A percentile compares a stretch with the other conserved stretches of the same genome.
Conservation (phyloP, 2,329 filamentous ascomycete species). For the Phialocephala subalpina region DNA sequence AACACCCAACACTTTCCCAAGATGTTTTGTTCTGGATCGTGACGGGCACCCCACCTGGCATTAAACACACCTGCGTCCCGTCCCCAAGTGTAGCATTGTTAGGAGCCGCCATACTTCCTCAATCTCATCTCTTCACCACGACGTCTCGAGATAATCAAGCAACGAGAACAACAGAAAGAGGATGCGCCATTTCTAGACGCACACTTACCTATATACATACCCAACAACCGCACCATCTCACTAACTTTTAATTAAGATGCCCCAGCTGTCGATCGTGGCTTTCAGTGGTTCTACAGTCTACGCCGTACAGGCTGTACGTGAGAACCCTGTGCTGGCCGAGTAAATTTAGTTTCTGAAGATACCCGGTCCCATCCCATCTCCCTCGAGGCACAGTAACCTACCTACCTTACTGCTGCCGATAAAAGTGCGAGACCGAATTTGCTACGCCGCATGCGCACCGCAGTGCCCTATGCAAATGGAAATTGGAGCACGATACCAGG, state of each 20-base stretch:
- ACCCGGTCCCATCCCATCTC: neutral
- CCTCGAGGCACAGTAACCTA: neutral
- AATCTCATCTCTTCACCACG: neutral
- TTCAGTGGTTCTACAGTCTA: neutral
- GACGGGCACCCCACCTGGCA: conserved; percentile 16
- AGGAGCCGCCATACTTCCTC: neutral
- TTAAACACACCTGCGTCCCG: conserved; percentile 12
- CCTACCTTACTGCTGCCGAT: neutral
- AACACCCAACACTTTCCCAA: conserved; percentile 25
- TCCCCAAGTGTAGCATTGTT: neutral
- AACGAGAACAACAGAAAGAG: neutral
- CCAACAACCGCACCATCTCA: neutral
- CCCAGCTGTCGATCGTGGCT: neutral
- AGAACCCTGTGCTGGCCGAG: neutral
- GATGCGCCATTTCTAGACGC: neutral
- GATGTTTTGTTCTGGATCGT: conserved; percentile 25
- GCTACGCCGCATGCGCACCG: conserved; percentile 9
- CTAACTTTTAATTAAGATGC: neutral
- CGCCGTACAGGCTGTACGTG: neutral
- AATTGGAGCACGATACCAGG: no score
- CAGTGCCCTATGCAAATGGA: neutral
- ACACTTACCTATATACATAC: conserved; percentile 3
- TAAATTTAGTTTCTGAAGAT: neutral
- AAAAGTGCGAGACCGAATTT: neutral
- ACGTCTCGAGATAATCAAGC: neutral